These are phyloP conservation scores for Lactarius psammicola DNA, from an alignment of 768 basidiomycete genomes.

Conservation along the genomic window DNA sequence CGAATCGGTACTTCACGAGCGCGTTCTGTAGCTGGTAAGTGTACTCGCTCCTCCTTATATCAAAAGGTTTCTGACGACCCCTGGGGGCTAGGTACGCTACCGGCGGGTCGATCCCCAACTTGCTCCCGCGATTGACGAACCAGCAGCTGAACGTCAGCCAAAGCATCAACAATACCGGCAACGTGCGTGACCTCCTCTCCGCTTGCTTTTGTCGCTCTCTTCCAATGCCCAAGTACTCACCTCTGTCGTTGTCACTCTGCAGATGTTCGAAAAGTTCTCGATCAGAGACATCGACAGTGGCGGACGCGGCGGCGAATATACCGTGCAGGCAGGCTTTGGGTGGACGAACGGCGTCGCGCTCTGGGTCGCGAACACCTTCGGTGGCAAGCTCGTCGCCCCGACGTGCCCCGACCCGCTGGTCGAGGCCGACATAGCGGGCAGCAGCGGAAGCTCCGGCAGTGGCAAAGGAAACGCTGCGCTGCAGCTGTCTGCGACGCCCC, in stretches of 20 bases:
- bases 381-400: conserved; percentile 56
- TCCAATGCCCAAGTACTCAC: background rate
- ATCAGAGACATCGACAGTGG: conserved; percentile 73
- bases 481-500: background rate
- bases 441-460: background rate
- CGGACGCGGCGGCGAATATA: conserved; percentile 84
- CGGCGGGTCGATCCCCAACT: conserved; percentile 73
- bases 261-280: conserved; percentile 93
- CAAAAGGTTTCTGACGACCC: background rate
- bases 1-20: conserved; percentile 81
- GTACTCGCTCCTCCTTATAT: background rate
- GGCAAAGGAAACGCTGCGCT: background rate
- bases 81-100: conserved; percentile 64
- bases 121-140: conserved; percentile 69
- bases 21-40: conserved; percentile 86
- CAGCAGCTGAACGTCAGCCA: conserved; percentile 66
- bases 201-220: background rate
- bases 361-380: conserved; percentile 71
- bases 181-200: conserved; percentile 49
- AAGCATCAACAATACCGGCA: conserved; percentile 67
- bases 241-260: background rate
- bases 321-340: conserved; percentile 79
- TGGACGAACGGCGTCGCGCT: conserved; percentile 86
- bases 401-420: conserved; percentile 51
- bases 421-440: background rate